Percentiles rank a stretch among this genome's conserved stretches.
These are phyloP conservation scores for Oehlia diaphana DNA, from an alignment of 192 early-diverging fungal genomes.

Conservation along the genomic window DNA sequence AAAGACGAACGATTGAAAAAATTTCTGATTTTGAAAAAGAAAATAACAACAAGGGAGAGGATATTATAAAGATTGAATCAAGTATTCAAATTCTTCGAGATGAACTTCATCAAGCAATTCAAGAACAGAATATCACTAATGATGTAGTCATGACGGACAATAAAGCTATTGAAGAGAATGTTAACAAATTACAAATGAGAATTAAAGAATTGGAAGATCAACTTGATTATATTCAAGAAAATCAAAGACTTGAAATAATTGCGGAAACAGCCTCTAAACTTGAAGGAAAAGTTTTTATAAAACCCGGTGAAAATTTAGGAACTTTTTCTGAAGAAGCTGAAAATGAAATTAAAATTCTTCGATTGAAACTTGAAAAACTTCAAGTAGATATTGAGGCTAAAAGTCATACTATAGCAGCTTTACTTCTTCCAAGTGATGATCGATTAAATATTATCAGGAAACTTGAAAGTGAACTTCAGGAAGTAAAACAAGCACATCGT, in stretches of 20 bases:
- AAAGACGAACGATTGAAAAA: slow-evolving; percentile 12
- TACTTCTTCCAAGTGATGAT: slow-evolving; percentile 13
- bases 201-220: slow-evolving; percentile 19
- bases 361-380: slow-evolving; percentile 6
- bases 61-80: neutral
- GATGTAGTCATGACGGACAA: neutral
- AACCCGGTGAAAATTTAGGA: neutral
- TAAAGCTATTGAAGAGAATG: neutral
- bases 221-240: slow-evolving; percentile 12
- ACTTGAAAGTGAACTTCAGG: slow-evolving; percentile 18
- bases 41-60: neutral
- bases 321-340: neutral
- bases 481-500: slow-evolving; percentile 19
- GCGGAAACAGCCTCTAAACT: slow-evolving; percentile 2
- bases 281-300: neutral
- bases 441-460: neutral
- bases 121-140: neutral
- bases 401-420: slow-evolving; percentile 22
- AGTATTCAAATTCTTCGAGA: slow-evolving; percentile 1
- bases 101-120: neutral
- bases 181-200: neutral
- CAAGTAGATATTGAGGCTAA: slow-evolving; percentile 24
- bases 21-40: neutral
- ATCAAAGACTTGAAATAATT: slow-evolving; percentile 7
- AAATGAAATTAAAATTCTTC: neutral